phyloP scores from a whole-genome alignment of 305 asterid genomes.

The Nicotiana rustica region DNA sequence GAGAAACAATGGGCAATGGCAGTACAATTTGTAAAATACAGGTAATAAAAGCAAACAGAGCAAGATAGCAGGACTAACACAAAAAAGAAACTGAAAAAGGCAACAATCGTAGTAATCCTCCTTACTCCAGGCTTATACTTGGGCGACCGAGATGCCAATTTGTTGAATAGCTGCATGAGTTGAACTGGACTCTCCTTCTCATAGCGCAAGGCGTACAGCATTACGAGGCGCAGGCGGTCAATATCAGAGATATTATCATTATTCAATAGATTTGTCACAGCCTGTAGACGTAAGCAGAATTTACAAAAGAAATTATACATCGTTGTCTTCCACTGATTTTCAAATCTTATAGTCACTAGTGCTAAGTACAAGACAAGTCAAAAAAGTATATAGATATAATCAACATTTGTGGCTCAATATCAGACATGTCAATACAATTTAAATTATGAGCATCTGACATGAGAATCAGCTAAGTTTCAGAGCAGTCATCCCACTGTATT shows the following conservation, averaged over 20 bases:
- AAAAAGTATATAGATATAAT: background rate
- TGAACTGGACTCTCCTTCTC: slow-evolving; percentile 98
- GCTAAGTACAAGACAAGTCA: slow-evolving; percentile 15
- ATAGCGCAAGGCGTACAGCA: slow-evolving; percentile 95
- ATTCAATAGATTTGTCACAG: slow-evolving; percentile 86
- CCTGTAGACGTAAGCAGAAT: slow-evolving; percentile 59
- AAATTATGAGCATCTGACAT: background rate
- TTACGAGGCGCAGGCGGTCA: slow-evolving; percentile 93
- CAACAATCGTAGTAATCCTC: slow-evolving; percentile 20
- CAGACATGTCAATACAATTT: background rate
- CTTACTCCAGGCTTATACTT: slow-evolving; percentile 98
- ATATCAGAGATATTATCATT: slow-evolving; percentile 83
- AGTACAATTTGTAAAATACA: slow-evolving; percentile 1
- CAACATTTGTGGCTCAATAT: background rate
- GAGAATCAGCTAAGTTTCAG: slow-evolving; percentile 12
- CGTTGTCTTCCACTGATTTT: slow-evolving; percentile 11
- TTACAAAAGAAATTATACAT: background rate
- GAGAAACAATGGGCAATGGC: background rate
- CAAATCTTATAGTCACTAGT: background rate
- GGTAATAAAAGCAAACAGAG: slow-evolving; percentile 24
- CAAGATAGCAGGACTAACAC: slow-evolving; percentile 3
- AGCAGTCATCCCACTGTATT: background rate
- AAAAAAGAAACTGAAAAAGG: background rate
- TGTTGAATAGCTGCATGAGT: slow-evolving; percentile 96
- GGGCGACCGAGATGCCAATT: slow-evolving; percentile 91